These are phyloP conservation scores for Penicillium polonicum DNA, from an alignment of 2,329 filamentous ascomycete genomes.

Conservation along the genomic window DNA sequence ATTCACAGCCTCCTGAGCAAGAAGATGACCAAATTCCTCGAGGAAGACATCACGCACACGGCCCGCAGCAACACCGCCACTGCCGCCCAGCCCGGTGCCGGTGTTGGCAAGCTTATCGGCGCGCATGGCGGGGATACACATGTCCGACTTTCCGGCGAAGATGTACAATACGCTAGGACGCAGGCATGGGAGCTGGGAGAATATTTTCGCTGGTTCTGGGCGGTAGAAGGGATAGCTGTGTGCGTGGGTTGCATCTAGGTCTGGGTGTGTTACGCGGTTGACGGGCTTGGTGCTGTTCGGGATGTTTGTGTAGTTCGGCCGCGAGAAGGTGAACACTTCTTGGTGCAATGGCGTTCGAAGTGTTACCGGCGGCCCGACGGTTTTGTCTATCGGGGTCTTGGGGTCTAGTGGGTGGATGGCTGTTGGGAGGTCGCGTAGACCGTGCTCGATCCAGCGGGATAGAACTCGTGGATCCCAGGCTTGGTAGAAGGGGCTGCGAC, in stretches of 20 bases:
- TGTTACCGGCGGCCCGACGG: conserved; percentile 57
- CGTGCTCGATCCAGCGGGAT: conserved; percentile 68
- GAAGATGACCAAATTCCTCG: conserved; percentile 69
- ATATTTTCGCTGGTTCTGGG: conserved; percentile 41
- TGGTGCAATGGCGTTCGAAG: conserved; percentile 79
- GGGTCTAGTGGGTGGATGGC: conserved; percentile 35
- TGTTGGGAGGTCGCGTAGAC: conserved; percentile 73
- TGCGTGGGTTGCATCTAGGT: conserved; percentile 40
- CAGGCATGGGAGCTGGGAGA: conserved; percentile 43
- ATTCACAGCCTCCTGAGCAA: conserved; percentile 75
- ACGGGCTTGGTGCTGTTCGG: conserved; percentile 34
- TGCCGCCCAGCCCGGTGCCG: conserved; percentile 41
- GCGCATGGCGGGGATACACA: conserved; percentile 40
- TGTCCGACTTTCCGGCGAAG: conserved; percentile 45
- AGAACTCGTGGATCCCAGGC: conserved; percentile 80
- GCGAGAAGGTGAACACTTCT: conserved; percentile 62
- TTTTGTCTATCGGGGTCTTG: conserved; percentile 10
- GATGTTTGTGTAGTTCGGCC: conserved; percentile 61
- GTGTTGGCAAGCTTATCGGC: conserved; percentile 45
- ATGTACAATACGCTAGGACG: conserved; percentile 49
- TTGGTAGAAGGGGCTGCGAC: conserved; percentile 71
- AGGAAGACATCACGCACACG: conserved; percentile 66
- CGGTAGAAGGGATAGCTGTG: conserved; percentile 46
- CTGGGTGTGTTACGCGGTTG: conserved; percentile 47
- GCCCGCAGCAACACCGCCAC: conserved; percentile 61